These are phyloP conservation scores for Colletotrichum falcatum DNA, from an alignment of 2,329 filamentous ascomycete species.

Conservation along the genomic window DNA sequence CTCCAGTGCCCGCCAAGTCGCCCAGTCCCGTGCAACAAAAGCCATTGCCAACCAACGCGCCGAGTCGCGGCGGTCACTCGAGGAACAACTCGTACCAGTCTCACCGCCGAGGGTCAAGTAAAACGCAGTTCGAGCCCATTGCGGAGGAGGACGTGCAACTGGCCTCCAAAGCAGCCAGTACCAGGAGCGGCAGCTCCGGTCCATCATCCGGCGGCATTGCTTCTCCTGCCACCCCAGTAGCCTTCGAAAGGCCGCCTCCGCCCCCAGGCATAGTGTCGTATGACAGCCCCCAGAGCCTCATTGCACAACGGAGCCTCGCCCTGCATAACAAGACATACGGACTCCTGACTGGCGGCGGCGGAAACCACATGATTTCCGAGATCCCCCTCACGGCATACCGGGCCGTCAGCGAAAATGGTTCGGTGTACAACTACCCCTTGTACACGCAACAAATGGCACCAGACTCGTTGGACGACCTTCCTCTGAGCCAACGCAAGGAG, in stretches of 20 bases:
- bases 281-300: constrained; percentile 65
- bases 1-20: constrained; percentile 47
- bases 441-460: constrained; percentile 37
- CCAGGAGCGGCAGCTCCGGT: constrained; percentile 30
- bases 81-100: constrained; percentile 39
- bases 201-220: constrained; percentile 39
- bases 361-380: constrained; percentile 46
- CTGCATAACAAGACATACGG: constrained; percentile 65
- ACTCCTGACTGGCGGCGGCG: constrained; percentile 47
- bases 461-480: constrained; percentile 71
- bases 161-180: constrained; percentile 9
- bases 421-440: constrained; percentile 53
- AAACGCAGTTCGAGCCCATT: constrained; percentile 32
- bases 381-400: constrained; percentile 43
- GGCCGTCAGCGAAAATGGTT: constrained; percentile 56
- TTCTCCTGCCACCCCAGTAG: constrained; percentile 40
- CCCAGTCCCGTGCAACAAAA: constrained; percentile 45
- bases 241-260: constrained; percentile 28
- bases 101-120: constrained; percentile 36
- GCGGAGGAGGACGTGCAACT: constrained; percentile 15
- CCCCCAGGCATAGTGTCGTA: constrained; percentile 62
- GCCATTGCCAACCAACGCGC: constrained; percentile 45
- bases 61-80: constrained; percentile 17
- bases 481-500: constrained; percentile 75
- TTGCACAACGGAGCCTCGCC: constrained; percentile 67